phyloP scores from a whole-genome alignment of 768 basidiomycete genomes.

The Rhodosporidiobolus sp. region DNA sequence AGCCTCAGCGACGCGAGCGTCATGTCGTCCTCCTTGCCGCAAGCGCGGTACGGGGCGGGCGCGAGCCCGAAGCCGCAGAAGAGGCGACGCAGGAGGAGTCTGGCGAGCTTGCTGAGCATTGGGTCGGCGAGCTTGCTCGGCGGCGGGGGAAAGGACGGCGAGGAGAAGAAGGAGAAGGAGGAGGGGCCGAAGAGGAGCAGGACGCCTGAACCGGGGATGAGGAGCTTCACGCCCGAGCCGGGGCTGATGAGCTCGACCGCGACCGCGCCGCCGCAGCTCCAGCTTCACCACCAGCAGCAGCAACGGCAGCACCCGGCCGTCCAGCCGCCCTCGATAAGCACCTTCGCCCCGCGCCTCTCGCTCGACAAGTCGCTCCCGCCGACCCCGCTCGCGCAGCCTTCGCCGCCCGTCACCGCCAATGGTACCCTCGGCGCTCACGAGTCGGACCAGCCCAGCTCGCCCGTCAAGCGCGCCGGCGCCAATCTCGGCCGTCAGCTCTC shows the following conservation, averaged over 20 bases:
- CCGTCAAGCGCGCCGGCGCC: background rate
- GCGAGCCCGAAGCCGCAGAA: slow-evolving; percentile 3
- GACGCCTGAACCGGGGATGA: slow-evolving; percentile 2
- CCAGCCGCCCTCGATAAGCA: background rate
- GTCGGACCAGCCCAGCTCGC: background rate
- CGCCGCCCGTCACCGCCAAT: background rate
- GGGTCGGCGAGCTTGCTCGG: background rate
- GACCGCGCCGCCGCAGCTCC: too few relatives aligned
- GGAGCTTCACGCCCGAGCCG: background rate
- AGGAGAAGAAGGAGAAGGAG: background rate
- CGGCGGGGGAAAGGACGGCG: background rate
- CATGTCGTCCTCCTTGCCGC: background rate
- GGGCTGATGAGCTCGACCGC: too few relatives aligned
- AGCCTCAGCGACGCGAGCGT: slow-evolving; percentile 9
- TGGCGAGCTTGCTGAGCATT: slow-evolving; percentile 27
- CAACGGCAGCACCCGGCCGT: too few relatives aligned
- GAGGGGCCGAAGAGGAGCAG: background rate
- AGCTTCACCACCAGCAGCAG: background rate
- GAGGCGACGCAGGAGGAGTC: slow-evolving; percentile 18
- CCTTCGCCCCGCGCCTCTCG: background rate
- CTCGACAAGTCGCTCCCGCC: slow-evolving; percentile 39
- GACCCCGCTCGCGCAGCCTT: slow-evolving; percentile 8
- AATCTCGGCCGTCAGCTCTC: slow-evolving; percentile 7
- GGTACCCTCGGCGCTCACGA: too few relatives aligned
- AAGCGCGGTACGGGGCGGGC: background rate